A percentile compares a stretch with the other conserved stretches of the same genome.
phyloP scores from a whole-genome alignment of 129 eudicot species.

The Gnaphalium uliginosum region DNA sequence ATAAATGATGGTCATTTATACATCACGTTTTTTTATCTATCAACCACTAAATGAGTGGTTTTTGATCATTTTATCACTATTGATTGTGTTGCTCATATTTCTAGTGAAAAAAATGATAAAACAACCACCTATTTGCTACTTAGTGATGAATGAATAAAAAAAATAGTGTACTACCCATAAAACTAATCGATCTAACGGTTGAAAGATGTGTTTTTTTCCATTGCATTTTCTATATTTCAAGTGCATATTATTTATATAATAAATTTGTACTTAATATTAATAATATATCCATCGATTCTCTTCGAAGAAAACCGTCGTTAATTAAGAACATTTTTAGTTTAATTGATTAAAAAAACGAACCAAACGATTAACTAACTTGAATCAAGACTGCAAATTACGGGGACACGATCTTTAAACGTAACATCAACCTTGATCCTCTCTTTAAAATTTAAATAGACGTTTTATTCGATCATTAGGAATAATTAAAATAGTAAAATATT shows the following conservation, averaged over 20 bases:
- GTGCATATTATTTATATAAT: neutral
- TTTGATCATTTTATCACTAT: too few species aligned
- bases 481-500: constrained; percentile 30
- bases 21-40: too few species aligned
- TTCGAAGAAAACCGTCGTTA: neutral
- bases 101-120: too few species aligned
- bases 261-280: too few species aligned
- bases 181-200: constrained; percentile 24
- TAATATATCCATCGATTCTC: constrained; percentile 10
- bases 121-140: too few species aligned
- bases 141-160: constrained; percentile 5
- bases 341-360: neutral
- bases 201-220: constrained; percentile 8
- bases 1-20: too few species aligned
- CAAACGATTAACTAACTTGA: constrained; percentile 13
- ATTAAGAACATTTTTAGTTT: neutral
- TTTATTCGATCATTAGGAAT: constrained; percentile 15
- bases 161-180: too few species aligned
- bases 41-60: too few species aligned
- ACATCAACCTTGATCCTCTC: constrained; percentile 24
- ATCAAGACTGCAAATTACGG: constrained; percentile 24
- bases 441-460: constrained; percentile 6
- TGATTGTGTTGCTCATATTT: too few species aligned
- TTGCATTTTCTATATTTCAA: constrained; percentile 10
- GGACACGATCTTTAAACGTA: constrained; percentile 32